Evolutionary conservation across 2,329 filamentous ascomycete genomes (phyloP).

Genomic region (Trichoderma pleuroti): DNA sequence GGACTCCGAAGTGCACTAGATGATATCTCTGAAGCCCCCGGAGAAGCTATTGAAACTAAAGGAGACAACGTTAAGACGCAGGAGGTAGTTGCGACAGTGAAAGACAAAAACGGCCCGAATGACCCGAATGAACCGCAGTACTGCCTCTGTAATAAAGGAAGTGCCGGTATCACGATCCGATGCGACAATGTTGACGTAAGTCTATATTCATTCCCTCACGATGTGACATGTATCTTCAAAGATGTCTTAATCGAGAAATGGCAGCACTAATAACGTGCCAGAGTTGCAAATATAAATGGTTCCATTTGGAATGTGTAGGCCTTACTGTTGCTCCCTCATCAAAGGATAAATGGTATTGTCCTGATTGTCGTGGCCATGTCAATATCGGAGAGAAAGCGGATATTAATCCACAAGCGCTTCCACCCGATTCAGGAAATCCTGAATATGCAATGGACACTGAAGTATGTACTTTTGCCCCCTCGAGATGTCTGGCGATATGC

Average conservation of each 20-base stretch:
- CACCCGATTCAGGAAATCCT: conserved; percentile 89
- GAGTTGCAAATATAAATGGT: neutral
- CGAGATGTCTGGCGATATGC: neutral
- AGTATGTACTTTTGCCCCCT: conserved; percentile 46
- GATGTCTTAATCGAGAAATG: neutral
- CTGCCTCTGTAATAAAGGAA: neutral
- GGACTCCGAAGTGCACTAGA: neutral
- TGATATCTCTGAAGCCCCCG: fast-evolving
- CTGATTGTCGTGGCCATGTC: neutral
- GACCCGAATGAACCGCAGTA: too few species aligned
- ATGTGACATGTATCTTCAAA: neutral
- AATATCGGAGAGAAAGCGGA: neutral
- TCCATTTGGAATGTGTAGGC: neutral
- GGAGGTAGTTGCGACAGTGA: neutral
- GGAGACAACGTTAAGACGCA: neutral
- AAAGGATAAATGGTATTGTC: neutral
- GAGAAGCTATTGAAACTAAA: neutral
- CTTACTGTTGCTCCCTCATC: neutral
- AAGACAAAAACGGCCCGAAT: neutral
- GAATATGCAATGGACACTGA: conserved; percentile 95
- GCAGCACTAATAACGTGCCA: neutral
- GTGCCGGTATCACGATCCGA: neutral
- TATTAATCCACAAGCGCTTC: conserved; percentile 44
- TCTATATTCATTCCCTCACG: neutral
- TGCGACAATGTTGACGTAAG: neutral